phyloP scores from a whole-genome alignment of 441 rosid genomes.

The Corymbia calophylla region DNA sequence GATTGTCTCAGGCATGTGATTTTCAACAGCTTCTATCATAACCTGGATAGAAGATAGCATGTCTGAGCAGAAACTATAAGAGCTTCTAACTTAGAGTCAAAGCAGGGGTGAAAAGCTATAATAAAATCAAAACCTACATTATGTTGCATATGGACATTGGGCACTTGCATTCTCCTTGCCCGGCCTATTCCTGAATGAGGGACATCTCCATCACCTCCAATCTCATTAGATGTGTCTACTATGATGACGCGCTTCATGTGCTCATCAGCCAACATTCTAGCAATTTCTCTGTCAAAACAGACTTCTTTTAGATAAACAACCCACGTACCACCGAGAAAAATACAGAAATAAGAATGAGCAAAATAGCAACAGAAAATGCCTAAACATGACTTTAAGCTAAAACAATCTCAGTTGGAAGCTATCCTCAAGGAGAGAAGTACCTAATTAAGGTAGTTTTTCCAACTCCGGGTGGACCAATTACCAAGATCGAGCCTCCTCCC shows the following conservation, averaged over 20 bases:
- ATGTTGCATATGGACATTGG: constrained; percentile 88
- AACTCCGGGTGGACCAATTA: constrained; percentile 92
- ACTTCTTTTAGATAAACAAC: not conserved
- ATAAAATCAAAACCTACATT: constrained; percentile 35
- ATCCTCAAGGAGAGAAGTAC: constrained; percentile 19
- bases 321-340: not conserved
- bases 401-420: not conserved
- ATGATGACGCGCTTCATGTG: constrained; percentile 82
- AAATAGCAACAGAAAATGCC: not conserved
- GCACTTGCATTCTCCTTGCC: constrained; percentile 99
- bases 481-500: constrained; percentile 85
- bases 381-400: not conserved
- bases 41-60: constrained; percentile 32
- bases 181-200: constrained; percentile 94
- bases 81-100: not conserved
- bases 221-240: constrained; percentile 94
- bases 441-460: constrained; percentile 97
- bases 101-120: not conserved
- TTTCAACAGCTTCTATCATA: constrained; percentile 98
- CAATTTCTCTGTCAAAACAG: constrained; percentile 53
- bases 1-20: constrained; percentile 90
- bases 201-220: constrained; percentile 97
- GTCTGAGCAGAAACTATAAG: not conserved
- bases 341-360: not conserved
- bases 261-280: constrained; percentile 94